A percentile compares a stretch with the other conserved stretches of the same genome.
Conservation (phyloP, 163 green algal genomes). For the Volvox carteri region DNA sequence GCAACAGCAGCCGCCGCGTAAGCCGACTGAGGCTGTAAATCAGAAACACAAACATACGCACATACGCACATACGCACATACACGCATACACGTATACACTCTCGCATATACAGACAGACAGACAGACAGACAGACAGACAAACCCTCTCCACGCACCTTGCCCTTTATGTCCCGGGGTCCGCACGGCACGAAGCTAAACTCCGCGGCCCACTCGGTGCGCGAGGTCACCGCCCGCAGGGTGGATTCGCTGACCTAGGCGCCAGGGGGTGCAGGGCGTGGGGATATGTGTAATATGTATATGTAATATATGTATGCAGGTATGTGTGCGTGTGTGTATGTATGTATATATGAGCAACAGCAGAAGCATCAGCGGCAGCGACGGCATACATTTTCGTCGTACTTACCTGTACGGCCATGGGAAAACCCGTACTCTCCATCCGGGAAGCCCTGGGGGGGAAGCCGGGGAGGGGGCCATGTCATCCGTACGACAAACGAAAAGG, state of each 20-base stretch:
- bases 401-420: constrained; percentile 52
- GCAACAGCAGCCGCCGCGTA: no score
- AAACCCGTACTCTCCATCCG: constrained; percentile 61
- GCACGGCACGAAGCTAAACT: constrained; percentile 51
- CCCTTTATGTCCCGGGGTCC: constrained; percentile 57
- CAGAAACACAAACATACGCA: no score
- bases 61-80: no score
- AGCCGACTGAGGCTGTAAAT: no score
- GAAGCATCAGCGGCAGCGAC: no score
- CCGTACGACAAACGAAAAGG: no score
- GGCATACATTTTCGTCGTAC: neutral
- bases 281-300: neutral
- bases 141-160: no score
- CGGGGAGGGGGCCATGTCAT: no score
- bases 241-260: constrained; percentile 45
- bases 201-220: neutral
- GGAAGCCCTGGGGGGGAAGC: constrained; percentile 46
- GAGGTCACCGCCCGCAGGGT: constrained; percentile 25
- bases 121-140: no score
- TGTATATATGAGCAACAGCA: neutral
- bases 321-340: neutral
- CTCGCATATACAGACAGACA: no score
- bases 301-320: neutral
- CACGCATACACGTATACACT: no score
- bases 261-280: no score